A percentile compares a stretch with the other conserved stretches of the same genome.
Conservation (phyloP, 164 flowering plant species). For the Tetracentron sinense region DNA sequence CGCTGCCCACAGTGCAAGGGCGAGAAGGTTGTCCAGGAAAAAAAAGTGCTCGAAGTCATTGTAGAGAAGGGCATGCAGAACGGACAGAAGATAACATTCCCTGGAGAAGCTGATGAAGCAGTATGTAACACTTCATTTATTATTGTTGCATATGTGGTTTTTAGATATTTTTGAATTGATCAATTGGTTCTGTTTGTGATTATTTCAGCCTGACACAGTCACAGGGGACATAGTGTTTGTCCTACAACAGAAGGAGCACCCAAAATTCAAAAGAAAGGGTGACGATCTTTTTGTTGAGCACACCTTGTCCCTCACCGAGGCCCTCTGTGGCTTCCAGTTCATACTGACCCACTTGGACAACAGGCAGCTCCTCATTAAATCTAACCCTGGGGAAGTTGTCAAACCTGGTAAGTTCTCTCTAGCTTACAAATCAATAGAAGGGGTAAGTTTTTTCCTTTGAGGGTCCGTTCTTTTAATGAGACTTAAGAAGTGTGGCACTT, state of each 20-base stretch:
- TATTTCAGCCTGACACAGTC: conserved; percentile 54
- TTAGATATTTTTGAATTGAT: not conserved
- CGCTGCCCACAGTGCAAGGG: conserved; percentile 50
- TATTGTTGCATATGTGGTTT: not conserved
- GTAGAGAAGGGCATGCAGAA: conserved; percentile 61
- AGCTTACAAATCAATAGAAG: no score
- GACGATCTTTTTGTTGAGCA: conserved; percentile 62
- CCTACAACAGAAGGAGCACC: conserved; percentile 64
- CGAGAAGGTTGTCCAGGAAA: conserved; percentile 48
- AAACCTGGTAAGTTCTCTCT: conserved; percentile 61
- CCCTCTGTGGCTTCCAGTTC: conserved; percentile 69
- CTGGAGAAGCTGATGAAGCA: conserved; percentile 62
- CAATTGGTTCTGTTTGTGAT: not conserved
- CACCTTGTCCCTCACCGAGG: conserved; percentile 48
- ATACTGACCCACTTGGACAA: conserved; percentile 49
- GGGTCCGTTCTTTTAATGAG: no score
- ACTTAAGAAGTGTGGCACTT: no score
- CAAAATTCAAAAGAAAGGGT: conserved; percentile 60
- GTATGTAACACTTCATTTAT: conserved; percentile 11
- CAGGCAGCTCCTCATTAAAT: conserved; percentile 64
- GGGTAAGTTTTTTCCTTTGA: no score
- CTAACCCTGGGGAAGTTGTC: conserved; percentile 60
- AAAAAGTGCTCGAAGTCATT: conserved; percentile 44
- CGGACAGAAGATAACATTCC: conserved; percentile 55
- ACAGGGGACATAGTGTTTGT: conserved; percentile 69